A percentile compares a stretch with the other conserved stretches of the same genome.
Evolutionary conservation across 2,329 filamentous ascomycete species (phyloP).

Genomic region (Metarhizium brunneum): DNA sequence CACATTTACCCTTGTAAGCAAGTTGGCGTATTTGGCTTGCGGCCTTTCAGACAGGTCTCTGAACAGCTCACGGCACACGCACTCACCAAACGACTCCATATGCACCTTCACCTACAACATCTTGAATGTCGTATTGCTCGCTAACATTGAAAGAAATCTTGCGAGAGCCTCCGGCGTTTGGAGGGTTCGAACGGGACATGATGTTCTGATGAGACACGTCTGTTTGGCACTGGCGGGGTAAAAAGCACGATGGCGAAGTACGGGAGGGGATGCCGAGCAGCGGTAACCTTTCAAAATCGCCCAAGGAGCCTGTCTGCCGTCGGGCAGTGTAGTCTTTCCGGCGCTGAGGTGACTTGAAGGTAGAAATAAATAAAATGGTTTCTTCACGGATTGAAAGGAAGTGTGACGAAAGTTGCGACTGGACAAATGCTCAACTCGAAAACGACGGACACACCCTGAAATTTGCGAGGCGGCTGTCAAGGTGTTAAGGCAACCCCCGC

Average conservation of each 20-base stretch:
- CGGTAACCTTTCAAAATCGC: not conserved
- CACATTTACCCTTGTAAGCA: not conserved
- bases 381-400: not conserved
- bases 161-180: constrained; percentile 55
- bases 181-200: constrained; percentile 50
- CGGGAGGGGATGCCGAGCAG: not conserved
- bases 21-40: not conserved
- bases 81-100: constrained; percentile 97
- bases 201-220: constrained; percentile 8
- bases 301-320: too few species aligned
- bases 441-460: constrained; percentile 1
- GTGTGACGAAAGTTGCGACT: not conserved
- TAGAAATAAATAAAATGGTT: not conserved
- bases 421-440: constrained; percentile 1
- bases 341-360: not conserved
- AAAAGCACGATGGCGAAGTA: not conserved
- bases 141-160: constrained; percentile 99
- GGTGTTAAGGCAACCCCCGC: constrained; percentile 4
- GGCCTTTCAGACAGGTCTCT: not conserved
- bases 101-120: constrained; percentile 96
- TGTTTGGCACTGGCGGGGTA: not conserved
- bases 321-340: not conserved
- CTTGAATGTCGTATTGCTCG: constrained; percentile 98
- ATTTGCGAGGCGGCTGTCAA: constrained; percentile 3
- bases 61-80: not conserved